Evolutionary conservation across 2,329 filamentous ascomycete species (phyloP).

Genomic region (Fusarium sp.): DNA sequence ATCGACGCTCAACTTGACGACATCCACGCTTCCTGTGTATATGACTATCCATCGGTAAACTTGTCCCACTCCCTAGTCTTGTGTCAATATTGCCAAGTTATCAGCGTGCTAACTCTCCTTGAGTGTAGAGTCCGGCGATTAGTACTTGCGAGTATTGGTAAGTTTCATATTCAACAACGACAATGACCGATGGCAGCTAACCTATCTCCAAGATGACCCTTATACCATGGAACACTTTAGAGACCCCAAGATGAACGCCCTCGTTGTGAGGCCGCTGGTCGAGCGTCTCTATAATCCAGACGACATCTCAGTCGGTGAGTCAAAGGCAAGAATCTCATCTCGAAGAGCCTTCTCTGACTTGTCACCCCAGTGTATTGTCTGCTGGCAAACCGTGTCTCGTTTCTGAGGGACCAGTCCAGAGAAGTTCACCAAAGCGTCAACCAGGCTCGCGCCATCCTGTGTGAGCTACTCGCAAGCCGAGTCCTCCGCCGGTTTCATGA

Average conservation of each 20-base stretch:
- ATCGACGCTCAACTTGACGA: constrained; percentile 38
- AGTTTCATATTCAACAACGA: background rate
- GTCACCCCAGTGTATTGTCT: constrained; percentile 70
- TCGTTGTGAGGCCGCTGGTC: constrained; percentile 73
- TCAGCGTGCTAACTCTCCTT: constrained; percentile 39
- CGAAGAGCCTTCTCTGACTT: constrained; percentile 2
- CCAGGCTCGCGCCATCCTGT: constrained; percentile 71
- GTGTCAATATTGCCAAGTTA: constrained; percentile 1
- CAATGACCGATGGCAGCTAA: constrained; percentile 11
- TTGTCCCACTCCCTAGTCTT: constrained; percentile 9
- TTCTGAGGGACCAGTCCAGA: constrained; percentile 71
- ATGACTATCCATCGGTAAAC: constrained; percentile 45
- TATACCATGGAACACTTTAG: constrained; percentile 68
- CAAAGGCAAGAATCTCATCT: background rate
- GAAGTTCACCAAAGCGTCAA: constrained; percentile 75
- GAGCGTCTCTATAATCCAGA: constrained; percentile 71
- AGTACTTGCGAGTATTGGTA: constrained; percentile 44
- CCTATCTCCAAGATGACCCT: constrained; percentile 49
- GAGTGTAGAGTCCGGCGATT: constrained; percentile 43
- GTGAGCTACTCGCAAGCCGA: constrained; percentile 73
- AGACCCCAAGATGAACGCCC: constrained; percentile 72
- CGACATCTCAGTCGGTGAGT: constrained; percentile 68
- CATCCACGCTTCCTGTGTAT: constrained; percentile 40
- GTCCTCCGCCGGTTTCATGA: constrained; percentile 74
- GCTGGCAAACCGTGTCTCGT: constrained; percentile 75